Percentiles rank a stretch among this genome's conserved stretches.
Evolutionary conservation across 805 yeast genomes (phyloP).

Genomic region (Groenewaldozyma salmanticensis): DNA sequence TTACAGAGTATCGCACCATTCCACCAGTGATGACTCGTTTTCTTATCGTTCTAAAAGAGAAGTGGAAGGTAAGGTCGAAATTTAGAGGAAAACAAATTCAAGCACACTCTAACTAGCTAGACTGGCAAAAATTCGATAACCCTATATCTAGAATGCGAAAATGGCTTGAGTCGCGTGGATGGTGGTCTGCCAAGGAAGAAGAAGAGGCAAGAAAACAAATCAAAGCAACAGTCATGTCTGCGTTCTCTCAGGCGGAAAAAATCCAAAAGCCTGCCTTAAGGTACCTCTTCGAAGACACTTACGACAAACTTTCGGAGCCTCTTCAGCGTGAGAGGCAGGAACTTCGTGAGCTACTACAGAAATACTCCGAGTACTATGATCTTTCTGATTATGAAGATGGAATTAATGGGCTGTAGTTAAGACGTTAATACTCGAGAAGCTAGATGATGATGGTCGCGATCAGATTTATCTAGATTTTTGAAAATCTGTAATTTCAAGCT

Average conservation of each 20-base stretch:
- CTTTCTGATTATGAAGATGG: slow-evolving; percentile 19
- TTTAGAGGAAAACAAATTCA: background rate
- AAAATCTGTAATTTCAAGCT: too few relatives aligned
- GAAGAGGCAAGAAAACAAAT: slow-evolving; percentile 15
- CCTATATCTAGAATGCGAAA: slow-evolving; percentile 26
- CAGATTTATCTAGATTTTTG: too few relatives aligned
- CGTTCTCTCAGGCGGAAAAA: slow-evolving; percentile 24
- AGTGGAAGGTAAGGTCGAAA: slow-evolving; percentile 20
- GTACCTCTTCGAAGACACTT: slow-evolving; percentile 21
- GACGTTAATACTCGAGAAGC: too few relatives aligned
- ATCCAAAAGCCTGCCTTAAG: slow-evolving; percentile 21
- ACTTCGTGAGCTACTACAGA: slow-evolving; percentile 20
- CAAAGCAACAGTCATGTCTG: slow-evolving; percentile 19
- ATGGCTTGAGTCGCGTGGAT: slow-evolving; percentile 21
- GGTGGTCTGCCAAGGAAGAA: slow-evolving; percentile 26
- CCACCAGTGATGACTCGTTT: slow-evolving; percentile 28
- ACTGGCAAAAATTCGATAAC: slow-evolving; percentile 27
- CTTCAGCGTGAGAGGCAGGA: slow-evolving; percentile 22
- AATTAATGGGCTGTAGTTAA: slow-evolving; percentile 16
- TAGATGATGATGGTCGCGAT: too few relatives aligned
- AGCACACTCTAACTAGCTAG: background rate
- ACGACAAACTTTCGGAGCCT: slow-evolving; percentile 16
- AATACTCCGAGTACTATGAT: slow-evolving; percentile 24
- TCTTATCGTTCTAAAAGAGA: slow-evolving; percentile 26
- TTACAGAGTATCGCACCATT: slow-evolving; percentile 28